Percentiles rank a stretch among this genome's conserved stretches.
Conservation (phyloP, 2,329 filamentous ascomycete genomes). For the Aquanectria penicillioides region DNA sequence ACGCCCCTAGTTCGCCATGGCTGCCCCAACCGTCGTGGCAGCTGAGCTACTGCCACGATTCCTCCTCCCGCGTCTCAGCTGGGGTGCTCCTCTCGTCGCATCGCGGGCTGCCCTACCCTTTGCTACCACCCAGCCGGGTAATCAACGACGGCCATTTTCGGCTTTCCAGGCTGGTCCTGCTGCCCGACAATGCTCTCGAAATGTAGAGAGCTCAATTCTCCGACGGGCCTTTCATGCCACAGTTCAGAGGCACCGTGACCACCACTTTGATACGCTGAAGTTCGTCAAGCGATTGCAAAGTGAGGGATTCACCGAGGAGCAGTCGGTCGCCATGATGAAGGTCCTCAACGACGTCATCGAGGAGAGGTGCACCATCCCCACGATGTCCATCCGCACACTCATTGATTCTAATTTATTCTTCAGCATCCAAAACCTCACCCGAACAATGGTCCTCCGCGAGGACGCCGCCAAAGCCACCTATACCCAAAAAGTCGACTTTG, state of each 20-base stretch:
- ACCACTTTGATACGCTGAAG: conserved; percentile 98
- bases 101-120: conserved; percentile 37
- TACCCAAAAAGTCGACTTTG: conserved; percentile 95
- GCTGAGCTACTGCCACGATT: conserved; percentile 61
- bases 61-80: conserved; percentile 66
- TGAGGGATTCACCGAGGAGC: conserved; percentile 95
- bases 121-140: conserved; percentile 23
- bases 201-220: conserved; percentile 33
- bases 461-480: conserved; percentile 85
- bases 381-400: background rate
- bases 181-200: conserved; percentile 18
- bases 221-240: conserved; percentile 75
- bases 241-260: conserved; percentile 70
- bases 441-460: conserved; percentile 97
- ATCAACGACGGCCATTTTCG: conserved; percentile 33
- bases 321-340: conserved; percentile 98
- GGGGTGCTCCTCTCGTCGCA: conserved; percentile 49
- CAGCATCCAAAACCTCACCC: conserved; percentile 94
- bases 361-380: conserved; percentile 70
- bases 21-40: conserved; percentile 39
- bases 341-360: conserved; percentile 96
- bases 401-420: conserved; percentile 8
- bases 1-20: conserved; percentile 36
- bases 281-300: conserved; percentile 90
- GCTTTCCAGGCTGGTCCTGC: conserved; percentile 32